A percentile compares a stretch with the other conserved stretches of the same genome.
Conservation (phyloP, 768 basidiomycete species). For the Pulveroboletus sp. region DNA sequence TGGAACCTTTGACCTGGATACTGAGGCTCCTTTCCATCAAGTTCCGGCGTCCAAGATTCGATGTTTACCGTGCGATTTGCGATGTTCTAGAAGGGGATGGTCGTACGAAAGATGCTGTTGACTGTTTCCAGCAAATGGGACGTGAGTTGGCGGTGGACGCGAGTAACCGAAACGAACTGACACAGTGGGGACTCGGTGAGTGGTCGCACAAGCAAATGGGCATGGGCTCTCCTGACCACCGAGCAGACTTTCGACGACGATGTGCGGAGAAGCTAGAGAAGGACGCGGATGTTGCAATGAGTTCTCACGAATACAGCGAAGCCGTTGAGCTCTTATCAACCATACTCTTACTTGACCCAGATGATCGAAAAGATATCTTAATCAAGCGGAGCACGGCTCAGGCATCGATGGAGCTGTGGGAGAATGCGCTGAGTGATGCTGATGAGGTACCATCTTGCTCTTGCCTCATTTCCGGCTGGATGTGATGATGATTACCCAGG, state of each 20-base stretch:
- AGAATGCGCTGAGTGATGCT: not conserved
- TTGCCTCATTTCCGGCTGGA: too few relatives aligned
- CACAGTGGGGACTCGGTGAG: not conserved
- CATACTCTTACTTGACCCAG: not conserved
- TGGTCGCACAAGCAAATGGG: not conserved
- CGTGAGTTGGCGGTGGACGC: too few relatives aligned
- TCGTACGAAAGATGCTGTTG: not conserved
- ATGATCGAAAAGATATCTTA: not conserved
- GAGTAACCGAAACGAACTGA: too few relatives aligned
- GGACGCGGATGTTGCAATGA: not conserved
- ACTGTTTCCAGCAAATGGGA: not conserved
- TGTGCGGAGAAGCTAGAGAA: not conserved
- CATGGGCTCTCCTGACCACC: not conserved
- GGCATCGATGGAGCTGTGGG: not conserved
- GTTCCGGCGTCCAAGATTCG: not conserved
- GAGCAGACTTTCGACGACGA: not conserved
- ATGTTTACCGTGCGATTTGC: constrained; percentile 1
- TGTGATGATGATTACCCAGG: not conserved
- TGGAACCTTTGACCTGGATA: too few relatives aligned
- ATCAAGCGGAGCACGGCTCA: not conserved
- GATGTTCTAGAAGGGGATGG: not conserved
- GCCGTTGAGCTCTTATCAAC: not conserved
- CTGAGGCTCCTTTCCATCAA: too few relatives aligned
- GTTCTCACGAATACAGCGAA: not conserved
- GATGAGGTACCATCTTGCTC: not conserved